A percentile compares a stretch with the other conserved stretches of the same genome.
phyloP scores from a whole-genome alignment of 495 filamentous ascomycete species.

The Aspergillus mulundensis region DNA sequence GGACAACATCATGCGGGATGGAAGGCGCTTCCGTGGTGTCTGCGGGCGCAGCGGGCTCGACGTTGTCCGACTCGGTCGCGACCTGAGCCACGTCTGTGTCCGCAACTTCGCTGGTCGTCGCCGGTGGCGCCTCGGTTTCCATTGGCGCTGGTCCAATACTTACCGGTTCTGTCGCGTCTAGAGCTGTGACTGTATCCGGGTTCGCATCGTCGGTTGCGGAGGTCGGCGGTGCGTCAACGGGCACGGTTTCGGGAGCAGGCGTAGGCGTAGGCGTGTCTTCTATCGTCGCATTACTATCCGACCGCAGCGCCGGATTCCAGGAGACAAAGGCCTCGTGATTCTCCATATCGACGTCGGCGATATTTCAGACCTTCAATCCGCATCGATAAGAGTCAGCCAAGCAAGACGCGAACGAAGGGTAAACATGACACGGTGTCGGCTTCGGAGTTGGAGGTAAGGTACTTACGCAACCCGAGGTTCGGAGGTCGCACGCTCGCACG shows the following conservation, averaged over 20 bases:
- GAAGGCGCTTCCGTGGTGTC: not conserved
- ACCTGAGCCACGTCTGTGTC: not conserved
- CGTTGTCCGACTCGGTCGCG: not conserved
- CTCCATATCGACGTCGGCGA: constrained; percentile 14
- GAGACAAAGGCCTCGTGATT: constrained; percentile 19
- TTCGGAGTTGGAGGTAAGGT: not conserved
- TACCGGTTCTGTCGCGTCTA: not conserved
- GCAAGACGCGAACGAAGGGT: not conserved
- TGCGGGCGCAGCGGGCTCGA: not conserved
- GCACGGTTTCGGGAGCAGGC: no score
- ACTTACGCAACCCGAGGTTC: constrained; percentile 15
- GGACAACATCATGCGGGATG: not conserved
- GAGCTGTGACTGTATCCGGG: not conserved
- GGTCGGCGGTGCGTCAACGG: not conserved
- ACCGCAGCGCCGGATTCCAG: constrained; percentile 44
- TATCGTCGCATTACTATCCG: constrained; percentile 21
- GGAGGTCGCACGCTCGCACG: constrained; percentile 4
- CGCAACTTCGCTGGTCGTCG: not conserved
- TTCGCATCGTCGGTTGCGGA: not conserved
- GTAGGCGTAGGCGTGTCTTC: not conserved
- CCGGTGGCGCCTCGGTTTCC: not conserved
- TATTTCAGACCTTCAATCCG: constrained; percentile 7
- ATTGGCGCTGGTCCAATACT: not conserved
- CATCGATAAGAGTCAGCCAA: constrained; percentile 4
- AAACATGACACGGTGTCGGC: constrained; percentile 15